Percentiles rank a stretch among this genome's conserved stretches.
phyloP scores from a whole-genome alignment of 1,284 basidiomycete species.

The Coniferiporia weirii region DNA sequence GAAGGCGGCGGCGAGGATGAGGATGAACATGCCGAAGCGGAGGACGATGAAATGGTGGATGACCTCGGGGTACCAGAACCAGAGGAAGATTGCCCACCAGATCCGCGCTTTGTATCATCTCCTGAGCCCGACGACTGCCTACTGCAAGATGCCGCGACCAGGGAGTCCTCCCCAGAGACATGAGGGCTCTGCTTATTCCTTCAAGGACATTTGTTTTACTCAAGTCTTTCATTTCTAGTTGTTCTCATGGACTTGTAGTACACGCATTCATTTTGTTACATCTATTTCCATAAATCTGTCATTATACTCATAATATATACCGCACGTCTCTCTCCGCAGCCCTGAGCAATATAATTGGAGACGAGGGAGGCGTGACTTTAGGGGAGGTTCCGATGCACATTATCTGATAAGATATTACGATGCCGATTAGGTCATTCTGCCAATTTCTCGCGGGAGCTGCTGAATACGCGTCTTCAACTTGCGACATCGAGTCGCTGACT shows the following conservation, averaged over 20 bases:
- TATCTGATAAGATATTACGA: slow-evolving; percentile 7
- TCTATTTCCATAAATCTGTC: neutral
- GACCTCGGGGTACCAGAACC: neutral
- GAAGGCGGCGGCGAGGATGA: slow-evolving; percentile 22
- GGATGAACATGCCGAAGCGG: slow-evolving; percentile 33
- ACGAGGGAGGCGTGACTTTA: too few species aligned
- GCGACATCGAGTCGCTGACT: neutral
- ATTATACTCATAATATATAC: neutral
- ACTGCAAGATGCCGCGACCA: neutral
- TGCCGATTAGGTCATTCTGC: neutral
- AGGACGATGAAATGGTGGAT: neutral
- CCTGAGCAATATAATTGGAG: too few species aligned
- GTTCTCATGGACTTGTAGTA: neutral
- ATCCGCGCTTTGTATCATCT: slow-evolving; percentile 9
- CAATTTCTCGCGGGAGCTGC: slow-evolving; percentile 1
- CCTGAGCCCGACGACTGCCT: slow-evolving; percentile 12
- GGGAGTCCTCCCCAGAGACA: neutral
- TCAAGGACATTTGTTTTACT: neutral
- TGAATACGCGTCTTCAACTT: slow-evolving; percentile 3
- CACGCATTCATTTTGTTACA: neutral
- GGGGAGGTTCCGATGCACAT: too few species aligned
- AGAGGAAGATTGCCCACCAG: neutral
- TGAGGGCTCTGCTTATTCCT: neutral
- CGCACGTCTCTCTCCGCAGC: neutral
- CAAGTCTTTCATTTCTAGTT: neutral